phyloP scores from a whole-genome alignment of 2,329 filamentous ascomycete genomes.

The Talaromyces sp. region DNA sequence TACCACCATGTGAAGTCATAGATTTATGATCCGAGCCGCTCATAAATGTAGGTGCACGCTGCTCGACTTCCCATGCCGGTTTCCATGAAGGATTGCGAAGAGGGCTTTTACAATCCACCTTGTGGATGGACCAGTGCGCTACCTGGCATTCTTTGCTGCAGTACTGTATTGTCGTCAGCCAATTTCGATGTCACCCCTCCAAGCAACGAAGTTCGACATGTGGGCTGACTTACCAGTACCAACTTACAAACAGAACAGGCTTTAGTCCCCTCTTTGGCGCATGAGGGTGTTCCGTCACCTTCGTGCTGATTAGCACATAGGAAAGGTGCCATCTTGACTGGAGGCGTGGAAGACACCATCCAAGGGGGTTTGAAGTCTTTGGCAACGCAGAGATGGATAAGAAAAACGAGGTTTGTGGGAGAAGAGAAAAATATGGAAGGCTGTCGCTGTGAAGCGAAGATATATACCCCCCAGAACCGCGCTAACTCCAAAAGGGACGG shows the following conservation, averaged over 20 bases:
- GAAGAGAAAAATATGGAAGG: background rate
- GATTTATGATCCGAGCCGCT: background rate
- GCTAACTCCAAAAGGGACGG: background rate
- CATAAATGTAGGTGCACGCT: background rate
- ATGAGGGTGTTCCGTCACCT: background rate
- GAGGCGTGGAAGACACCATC: background rate
- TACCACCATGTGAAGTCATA: background rate
- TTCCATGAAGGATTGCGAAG: background rate
- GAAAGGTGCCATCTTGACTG: background rate
- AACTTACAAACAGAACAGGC: background rate
- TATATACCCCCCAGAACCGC: background rate
- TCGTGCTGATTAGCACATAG: background rate
- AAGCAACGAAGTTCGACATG: background rate
- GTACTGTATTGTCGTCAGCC: conserved; percentile 3
- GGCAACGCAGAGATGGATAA: background rate
- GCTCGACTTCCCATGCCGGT: conserved; percentile 12
- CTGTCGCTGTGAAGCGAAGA: background rate
- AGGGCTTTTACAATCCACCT: background rate
- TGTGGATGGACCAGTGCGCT: conserved; percentile 9
- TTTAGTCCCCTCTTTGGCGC: background rate
- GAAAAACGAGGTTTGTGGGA: background rate
- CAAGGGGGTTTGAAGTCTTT: background rate
- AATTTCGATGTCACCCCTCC: background rate
- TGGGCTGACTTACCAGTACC: background rate
- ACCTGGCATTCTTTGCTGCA: conserved; percentile 3